These are phyloP conservation scores for Austroboletus novae-zelandiae DNA, from an alignment of 1,284 basidiomycete species.

Conservation along the genomic window DNA sequence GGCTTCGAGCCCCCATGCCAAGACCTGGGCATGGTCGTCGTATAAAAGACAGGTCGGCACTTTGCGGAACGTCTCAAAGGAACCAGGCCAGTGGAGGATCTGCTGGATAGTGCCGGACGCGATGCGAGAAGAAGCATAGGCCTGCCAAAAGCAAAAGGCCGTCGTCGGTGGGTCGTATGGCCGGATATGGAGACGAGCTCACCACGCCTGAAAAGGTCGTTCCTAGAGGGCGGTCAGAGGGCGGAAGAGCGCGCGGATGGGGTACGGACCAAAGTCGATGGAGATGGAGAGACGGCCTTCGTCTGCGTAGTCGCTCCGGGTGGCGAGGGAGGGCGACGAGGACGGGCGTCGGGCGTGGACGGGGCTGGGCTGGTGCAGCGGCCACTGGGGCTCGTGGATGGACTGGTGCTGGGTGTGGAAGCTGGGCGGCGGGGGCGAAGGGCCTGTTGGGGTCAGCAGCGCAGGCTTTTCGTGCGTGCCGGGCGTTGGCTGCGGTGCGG, in stretches of 20 bases:
- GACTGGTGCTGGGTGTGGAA: conserved; percentile 24
- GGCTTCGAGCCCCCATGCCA: conserved; percentile 79
- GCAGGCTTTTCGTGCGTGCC: conserved; percentile 25
- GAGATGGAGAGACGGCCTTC: conserved; percentile 72
- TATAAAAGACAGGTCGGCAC: conserved; percentile 79
- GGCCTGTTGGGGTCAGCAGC: conserved; percentile 17
- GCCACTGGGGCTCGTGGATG: conserved; percentile 29
- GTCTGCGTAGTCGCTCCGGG: conserved; percentile 28
- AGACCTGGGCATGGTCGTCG: conserved; percentile 62
- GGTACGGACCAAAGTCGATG: conserved; percentile 72
- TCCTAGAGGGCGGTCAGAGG: conserved; percentile 37
- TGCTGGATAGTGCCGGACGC: conserved; percentile 74
- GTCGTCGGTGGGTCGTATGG: too few relatives aligned
- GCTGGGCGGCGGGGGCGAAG: conserved; percentile 28
- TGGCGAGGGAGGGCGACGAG: conserved; percentile 19
- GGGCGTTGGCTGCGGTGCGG: conserved; percentile 37
- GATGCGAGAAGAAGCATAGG: conserved; percentile 79
- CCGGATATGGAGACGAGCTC: conserved; percentile 31
- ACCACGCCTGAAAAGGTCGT: conserved; percentile 83
- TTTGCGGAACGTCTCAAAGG: conserved; percentile 76
- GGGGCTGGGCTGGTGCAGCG: conserved; percentile 36
- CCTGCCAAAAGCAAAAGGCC: conserved; percentile 37
- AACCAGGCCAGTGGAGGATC: conserved; percentile 76
- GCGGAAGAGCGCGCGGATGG: not conserved
- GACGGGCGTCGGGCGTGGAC: conserved; percentile 30